Evolutionary conservation across 1,284 basidiomycete genomes (phyloP), one percentile per base, ranked within the genome.

Genomic region (Clitocybe nebularis): DNA sequence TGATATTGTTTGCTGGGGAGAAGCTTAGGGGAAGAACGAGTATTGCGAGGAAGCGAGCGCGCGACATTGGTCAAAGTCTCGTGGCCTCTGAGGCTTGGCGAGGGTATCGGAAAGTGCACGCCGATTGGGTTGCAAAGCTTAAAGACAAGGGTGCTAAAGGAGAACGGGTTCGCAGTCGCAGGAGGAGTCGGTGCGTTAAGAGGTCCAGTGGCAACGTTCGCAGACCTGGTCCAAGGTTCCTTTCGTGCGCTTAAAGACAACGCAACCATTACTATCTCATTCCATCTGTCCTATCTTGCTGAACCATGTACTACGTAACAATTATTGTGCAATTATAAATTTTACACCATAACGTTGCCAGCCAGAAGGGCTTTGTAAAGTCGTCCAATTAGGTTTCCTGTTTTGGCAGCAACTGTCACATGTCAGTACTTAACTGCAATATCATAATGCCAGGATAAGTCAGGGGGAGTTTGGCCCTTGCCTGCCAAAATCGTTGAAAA

Each of bases 21-120:
- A 61, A 52, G 39, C 54, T 77, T 40, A 57, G 52, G 40, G 63
- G 58, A 0, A 57, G 67, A 33, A 64, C 73, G 22, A 57, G 59
- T 30, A 48, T 62, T 33, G 79, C 74, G 45, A 70, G 64, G 61
- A 69, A 65, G 53, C 66, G 71, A 44, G 81, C 79, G 20, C 59
- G 57, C 17, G 49, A 54, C 37, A 44, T 78, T 44, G 70, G 62
- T 52, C 61, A 73, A 43, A 60, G 49, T 10, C 48, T 72, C 25
- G 56, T 63, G 13, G 52, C 55, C 4, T 58, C 55, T 4, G 62
- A 64, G 30, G 57, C 62, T 4, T 68, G 66, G 66, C 58, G 60
- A 39, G 50, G 58, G 7, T 71, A 71, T 56, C 58, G 59, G 52
- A 60, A 58, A 44, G 58, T 54, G 8, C 68, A 67, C 34, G 63